These are phyloP conservation scores for Coemansia sp. DNA, from an alignment of 192 early-diverging fungal genomes.

Conservation along the genomic window DNA sequence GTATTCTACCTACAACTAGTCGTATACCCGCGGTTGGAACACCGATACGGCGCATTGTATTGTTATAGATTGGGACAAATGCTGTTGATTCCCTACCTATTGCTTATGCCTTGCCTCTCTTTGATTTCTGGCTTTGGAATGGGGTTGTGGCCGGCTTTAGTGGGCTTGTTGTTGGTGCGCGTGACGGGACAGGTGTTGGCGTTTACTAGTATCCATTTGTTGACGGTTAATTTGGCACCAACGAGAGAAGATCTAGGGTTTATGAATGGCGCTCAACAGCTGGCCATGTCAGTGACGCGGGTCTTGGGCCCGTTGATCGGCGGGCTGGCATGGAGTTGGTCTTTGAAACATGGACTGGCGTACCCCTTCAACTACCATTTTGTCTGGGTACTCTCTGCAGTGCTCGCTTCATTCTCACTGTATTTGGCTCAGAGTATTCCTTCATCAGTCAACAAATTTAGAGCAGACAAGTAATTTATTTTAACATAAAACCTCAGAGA, in stretches of 20 bases:
- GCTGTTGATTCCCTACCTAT: conserved; percentile 14
- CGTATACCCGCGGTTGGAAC: conserved; percentile 47
- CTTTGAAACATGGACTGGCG: conserved; percentile 29
- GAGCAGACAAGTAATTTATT: conserved; percentile 7
- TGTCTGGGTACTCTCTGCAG: conserved; percentile 35
- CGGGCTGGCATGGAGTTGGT: conserved; percentile 34
- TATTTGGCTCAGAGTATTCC: conserved; percentile 23
- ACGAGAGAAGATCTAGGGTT: neutral
- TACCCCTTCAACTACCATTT: conserved; percentile 48
- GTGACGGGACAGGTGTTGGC: conserved; percentile 21
- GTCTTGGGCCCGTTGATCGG: conserved; percentile 35
- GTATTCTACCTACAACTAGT: conserved; percentile 59
- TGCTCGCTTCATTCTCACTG: conserved; percentile 6
- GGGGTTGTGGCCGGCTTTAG: conserved; percentile 25
- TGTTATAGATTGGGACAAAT: conserved; percentile 46
- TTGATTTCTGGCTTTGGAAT: conserved; percentile 2
- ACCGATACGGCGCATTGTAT: conserved; percentile 45
- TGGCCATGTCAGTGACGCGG: conserved; percentile 22
- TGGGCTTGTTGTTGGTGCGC: conserved; percentile 15
- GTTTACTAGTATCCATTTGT: conserved; percentile 40
- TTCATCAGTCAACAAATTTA: conserved; percentile 38
- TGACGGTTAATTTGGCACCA: conserved; percentile 28
- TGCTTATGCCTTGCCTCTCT: conserved; percentile 24
- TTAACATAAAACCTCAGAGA: neutral
- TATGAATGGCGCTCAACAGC: conserved; percentile 7